Percentiles rank a stretch among this genome's conserved stretches.
Evolutionary conservation across 2,329 filamentous ascomycete species (phyloP).

Genomic region (Penicillium sp.): DNA sequence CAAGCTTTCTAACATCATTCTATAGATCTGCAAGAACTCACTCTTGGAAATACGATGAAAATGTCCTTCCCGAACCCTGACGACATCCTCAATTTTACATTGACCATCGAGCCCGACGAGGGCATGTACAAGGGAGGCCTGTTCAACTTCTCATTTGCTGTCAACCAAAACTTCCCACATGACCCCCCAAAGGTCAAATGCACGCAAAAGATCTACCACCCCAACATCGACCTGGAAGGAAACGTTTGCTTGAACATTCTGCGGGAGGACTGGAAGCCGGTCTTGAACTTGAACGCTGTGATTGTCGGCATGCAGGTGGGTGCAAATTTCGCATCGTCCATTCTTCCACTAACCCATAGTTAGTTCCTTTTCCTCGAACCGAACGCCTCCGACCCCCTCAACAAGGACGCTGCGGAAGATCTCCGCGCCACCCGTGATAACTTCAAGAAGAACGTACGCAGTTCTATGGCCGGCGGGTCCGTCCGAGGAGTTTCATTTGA

Average conservation of each 20-base stretch:
- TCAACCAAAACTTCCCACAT: conserved; percentile 94
- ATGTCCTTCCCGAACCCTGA: conserved; percentile 60
- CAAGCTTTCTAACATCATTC: not conserved
- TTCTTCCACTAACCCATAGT: not conserved
- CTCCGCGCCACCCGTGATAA: conserved; percentile 79
- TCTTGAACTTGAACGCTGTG: conserved; percentile 93
- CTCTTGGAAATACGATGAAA: conserved; percentile 59
- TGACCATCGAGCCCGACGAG: conserved; percentile 54
- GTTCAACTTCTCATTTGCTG: conserved; percentile 88
- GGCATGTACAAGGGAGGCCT: conserved; percentile 83
- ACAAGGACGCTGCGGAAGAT: conserved; percentile 96
- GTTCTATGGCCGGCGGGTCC: conserved; percentile 76
- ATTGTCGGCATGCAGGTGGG: conserved; percentile 87
- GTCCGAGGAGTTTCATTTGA: conserved; percentile 77
- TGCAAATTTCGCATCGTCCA: not conserved
- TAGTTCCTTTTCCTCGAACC: conserved; percentile 97
- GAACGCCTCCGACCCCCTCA: conserved; percentile 94
- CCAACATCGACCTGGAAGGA: conserved; percentile 96
- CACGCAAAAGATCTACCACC: conserved; percentile 97
- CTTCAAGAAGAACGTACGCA: conserved; percentile 89
- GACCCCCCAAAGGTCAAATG: conserved; percentile 97
- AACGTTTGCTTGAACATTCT: conserved; percentile 98
- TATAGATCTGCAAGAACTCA: conserved; percentile 51
- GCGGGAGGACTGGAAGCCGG: conserved; percentile 98
- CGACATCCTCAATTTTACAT: conserved; percentile 57